A percentile compares a stretch with the other conserved stretches of the same genome.
Evolutionary conservation across 2,329 filamentous ascomycete species (phyloP).

Genomic region (Verticillium tricorpus): DNA sequence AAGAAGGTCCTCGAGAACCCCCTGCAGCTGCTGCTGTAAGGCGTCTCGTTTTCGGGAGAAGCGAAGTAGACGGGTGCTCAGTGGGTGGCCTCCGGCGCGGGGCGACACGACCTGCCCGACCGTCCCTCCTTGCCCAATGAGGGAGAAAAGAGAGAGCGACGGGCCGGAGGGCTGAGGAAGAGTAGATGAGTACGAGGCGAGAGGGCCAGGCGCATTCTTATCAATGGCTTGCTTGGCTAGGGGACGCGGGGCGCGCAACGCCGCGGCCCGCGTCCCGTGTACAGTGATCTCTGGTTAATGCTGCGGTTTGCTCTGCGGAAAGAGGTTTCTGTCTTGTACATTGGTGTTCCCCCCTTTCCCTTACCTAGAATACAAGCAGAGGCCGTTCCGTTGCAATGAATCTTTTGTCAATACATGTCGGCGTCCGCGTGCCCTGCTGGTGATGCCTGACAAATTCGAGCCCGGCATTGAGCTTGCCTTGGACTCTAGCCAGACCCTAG

Average conservation of each 20-base stretch:
- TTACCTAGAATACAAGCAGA: slow-evolving; percentile 17
- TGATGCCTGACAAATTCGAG: no score
- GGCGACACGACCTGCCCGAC: slow-evolving; percentile 8
- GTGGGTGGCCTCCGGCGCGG: slow-evolving; percentile 3
- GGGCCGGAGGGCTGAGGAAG: slow-evolving; percentile 7
- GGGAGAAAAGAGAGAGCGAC: neutral
- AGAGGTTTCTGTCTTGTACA: slow-evolving; percentile 22
- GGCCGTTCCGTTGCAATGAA: slow-evolving; percentile 7
- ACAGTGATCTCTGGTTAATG: slow-evolving; percentile 38
- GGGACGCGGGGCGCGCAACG: slow-evolving; percentile 19
- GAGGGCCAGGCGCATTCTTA: neutral
- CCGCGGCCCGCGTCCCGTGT: slow-evolving; percentile 26
- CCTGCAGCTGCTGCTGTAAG: slow-evolving; percentile 84
- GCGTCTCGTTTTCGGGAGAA: neutral
- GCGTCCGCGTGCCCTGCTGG: no score
- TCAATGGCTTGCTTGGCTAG: slow-evolving; percentile 4
- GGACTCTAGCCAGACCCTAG: no score
- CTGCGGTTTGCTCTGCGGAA: slow-evolving; percentile 24
- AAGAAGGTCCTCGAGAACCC: slow-evolving; percentile 99
- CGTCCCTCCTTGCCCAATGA: slow-evolving; percentile 3
- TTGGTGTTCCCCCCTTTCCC: slow-evolving; percentile 17
- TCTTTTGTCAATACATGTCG: neutral
- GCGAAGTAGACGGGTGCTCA: neutral
- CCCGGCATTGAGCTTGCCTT: no score
- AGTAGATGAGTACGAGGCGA: slow-evolving; percentile 4